Percentiles rank a stretch among this genome's conserved stretches.
phyloP scores from a whole-genome alignment of 306 rosid genomes.

The Acacia confusa region DNA sequence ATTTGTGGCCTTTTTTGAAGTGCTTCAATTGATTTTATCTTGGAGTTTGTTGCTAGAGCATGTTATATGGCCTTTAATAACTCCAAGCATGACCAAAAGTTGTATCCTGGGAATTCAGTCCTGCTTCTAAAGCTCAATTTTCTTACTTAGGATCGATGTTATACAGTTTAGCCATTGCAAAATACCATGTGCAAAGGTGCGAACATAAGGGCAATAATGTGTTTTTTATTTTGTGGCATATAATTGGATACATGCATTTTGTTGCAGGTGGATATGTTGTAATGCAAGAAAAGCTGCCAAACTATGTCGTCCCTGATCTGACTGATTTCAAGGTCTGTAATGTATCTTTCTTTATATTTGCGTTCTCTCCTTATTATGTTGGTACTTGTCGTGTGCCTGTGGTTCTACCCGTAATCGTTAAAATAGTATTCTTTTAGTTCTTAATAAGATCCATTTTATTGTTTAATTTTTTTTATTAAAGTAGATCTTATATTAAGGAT shows the following conservation, averaged over 20 bases:
- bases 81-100: not conserved
- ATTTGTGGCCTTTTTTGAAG: not conserved
- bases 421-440: not conserved
- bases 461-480: no score
- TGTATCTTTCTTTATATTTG: not conserved
- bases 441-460: no score
- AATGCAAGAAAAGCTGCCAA: slow-evolving; percentile 30
- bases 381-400: not conserved
- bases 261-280: slow-evolving; percentile 34
- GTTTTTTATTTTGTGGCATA: not conserved
- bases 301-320: slow-evolving; percentile 25
- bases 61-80: not conserved
- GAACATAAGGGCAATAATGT: not conserved
- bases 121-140: not conserved
- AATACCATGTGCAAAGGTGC: not conserved
- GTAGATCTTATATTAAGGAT: no score
- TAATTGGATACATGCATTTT: not conserved
- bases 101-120: not conserved
- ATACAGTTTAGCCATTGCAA: not conserved
- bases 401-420: not conserved
- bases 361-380: not conserved
- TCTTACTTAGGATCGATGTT: not conserved
- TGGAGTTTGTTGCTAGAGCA: not conserved
- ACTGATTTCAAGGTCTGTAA: not conserved
- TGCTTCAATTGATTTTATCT: not conserved